A percentile compares a stretch with the other conserved stretches of the same genome.
phyloP scores from a whole-genome alignment of 345 rosid genomes.

The Populus ilicifolia region DNA sequence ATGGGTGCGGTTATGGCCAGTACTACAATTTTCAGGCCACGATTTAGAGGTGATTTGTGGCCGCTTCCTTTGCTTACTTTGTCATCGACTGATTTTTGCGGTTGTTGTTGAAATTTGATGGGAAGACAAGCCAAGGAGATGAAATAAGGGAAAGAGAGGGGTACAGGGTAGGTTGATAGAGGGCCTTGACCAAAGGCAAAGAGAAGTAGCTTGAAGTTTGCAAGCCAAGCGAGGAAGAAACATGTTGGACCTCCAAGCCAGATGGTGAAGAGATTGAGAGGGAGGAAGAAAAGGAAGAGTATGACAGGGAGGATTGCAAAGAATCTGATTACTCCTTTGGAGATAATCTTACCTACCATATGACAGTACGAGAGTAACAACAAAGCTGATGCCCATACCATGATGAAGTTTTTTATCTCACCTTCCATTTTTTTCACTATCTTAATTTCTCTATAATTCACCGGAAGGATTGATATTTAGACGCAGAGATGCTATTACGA shows the following conservation, averaged over 20 bases:
- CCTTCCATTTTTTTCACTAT: background rate
- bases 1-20: conserved; percentile 5
- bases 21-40: conserved; percentile 7
- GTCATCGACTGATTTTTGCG: background rate
- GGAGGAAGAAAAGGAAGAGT: conserved; percentile 12
- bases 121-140: conserved; percentile 26
- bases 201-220: conserved; percentile 21
- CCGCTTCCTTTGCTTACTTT: background rate
- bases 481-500: no score
- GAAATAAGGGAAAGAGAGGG: conserved; percentile 8
- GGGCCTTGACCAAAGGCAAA: conserved; percentile 20
- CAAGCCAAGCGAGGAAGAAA: conserved; percentile 18
- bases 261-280: conserved; percentile 13
- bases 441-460: background rate
- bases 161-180: conserved; percentile 5
- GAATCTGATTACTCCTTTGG: background rate
- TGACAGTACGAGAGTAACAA: conserved; percentile 7
- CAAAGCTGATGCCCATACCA: conserved; percentile 5
- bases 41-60: conserved; percentile 17
- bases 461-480: no score
- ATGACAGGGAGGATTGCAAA: background rate
- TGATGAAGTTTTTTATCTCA: conserved; percentile 1
- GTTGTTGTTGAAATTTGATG: conserved; percentile 12
- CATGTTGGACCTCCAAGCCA: conserved; percentile 6
- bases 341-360: background rate